A percentile compares a stretch with the other conserved stretches of the same genome.
These are phyloP conservation scores for Pseudogymnoascus sp. DNA, from an alignment of 2,329 filamentous ascomycete species.

Conservation along the genomic window DNA sequence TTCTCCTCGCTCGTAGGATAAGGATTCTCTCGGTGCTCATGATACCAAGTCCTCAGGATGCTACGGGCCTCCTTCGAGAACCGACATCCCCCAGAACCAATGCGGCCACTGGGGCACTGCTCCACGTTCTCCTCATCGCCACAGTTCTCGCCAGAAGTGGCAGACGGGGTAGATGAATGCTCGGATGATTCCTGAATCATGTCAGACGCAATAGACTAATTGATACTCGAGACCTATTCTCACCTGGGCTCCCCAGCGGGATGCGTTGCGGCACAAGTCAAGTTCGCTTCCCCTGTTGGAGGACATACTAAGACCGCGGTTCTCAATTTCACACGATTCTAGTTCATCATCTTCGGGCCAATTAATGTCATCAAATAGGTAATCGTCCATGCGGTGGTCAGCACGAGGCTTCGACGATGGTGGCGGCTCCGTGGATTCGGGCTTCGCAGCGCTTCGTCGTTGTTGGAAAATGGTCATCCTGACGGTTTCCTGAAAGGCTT, in stretches of 20 bases:
- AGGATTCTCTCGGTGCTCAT: constrained; percentile 9
- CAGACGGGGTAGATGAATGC: not conserved
- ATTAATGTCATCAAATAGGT: constrained; percentile 9
- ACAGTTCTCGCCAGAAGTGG: constrained; percentile 2
- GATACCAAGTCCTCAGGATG: constrained; percentile 11
- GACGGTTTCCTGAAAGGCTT: not conserved
- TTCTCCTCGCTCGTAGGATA: constrained; percentile 10
- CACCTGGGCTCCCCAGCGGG: not conserved
- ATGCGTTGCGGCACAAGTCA: not conserved
- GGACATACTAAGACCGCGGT: not conserved
- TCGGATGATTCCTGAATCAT: constrained; percentile 1
- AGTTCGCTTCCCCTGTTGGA: not conserved
- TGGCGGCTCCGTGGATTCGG: not conserved
- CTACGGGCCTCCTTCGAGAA: constrained; percentile 11
- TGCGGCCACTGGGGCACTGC: not conserved
- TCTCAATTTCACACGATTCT: not conserved
- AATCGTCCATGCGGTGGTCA: not conserved
- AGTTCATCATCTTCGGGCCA: constrained; percentile 6
- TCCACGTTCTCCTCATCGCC: not conserved
- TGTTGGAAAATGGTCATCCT: not conserved
- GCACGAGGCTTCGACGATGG: constrained; percentile 2
- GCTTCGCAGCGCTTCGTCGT: not conserved
- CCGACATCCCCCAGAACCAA: constrained; percentile 6
- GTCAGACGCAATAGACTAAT: not conserved
- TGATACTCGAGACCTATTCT: not conserved